Base-by-base conservation (phyloP, 2,329 filamentous ascomycete genomes). In the Chrysosporium keratinophilum region DNA sequence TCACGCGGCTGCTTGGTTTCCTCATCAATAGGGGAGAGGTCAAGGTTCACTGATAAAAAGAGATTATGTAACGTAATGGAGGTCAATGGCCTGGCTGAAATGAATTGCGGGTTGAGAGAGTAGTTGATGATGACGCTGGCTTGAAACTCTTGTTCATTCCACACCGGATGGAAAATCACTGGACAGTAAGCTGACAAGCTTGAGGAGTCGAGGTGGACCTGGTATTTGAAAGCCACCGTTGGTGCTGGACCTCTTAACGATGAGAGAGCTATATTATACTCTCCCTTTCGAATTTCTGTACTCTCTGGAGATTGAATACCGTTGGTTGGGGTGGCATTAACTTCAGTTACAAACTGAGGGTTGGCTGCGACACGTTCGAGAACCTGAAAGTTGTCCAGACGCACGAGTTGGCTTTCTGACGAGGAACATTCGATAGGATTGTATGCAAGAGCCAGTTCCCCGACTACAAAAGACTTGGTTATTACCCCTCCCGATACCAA, bases 331-430 rank as follows among this genome's bases (percentile, higher is more conserved):
- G 28, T 44, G 35, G 56, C 54, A 11, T 14, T 28, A 0, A 79
- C 75, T 60, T 88, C 85, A 33, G 83, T 81, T 50, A 97, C 83
- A 70, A 97, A 95, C 54, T 89, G 87, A 42, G 88, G 88, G 67
- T 98, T 98, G 1, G 90, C 89, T 0, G 89, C 90, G 54, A 98
- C 90, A 63, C 88, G 89, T 63, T 97, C 93, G 5, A 98, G 78
- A n/a, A 80, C 78, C 9, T 83, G 72, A 66, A 95, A 95, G 66
- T 95, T 93, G 63, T 95, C 88, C 56, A 98, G 80, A 17, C 87
- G 84, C 60, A 97, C 84, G 1, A 75, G 84, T 63, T 90, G 79
- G 20, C 61, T 63, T 15, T 39, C 71, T 54, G 72, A 64, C 17
- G 62, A 56, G 15, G 64, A 63, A 20, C 59, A 65, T 20, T 54